Conservation (phyloP, 2,329 filamentous ascomycete genomes). For the Ophiobolus disseminans region DNA sequence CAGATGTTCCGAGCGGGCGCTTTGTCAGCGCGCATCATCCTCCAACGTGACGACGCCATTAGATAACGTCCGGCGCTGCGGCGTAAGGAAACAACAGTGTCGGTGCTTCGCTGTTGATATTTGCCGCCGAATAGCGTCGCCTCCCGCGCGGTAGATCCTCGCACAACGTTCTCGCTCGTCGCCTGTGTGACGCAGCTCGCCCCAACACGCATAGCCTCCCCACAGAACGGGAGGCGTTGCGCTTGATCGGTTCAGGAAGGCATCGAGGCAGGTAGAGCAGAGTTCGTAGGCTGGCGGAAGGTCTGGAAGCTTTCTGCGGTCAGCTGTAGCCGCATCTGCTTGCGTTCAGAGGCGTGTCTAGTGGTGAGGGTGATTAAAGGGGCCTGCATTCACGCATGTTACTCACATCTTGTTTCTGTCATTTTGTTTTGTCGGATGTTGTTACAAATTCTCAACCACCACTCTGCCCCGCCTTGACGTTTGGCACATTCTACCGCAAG, state of each 20-base stretch:
- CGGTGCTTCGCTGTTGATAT: too few relatives aligned
- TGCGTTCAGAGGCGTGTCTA: constrained; percentile 1
- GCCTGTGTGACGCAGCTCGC: background rate
- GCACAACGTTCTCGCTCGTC: background rate
- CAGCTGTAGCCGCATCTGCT: constrained; percentile 12
- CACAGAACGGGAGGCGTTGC: constrained; percentile 5
- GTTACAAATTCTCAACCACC: constrained; percentile 6
- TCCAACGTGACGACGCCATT: background rate
- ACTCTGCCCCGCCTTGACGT: constrained; percentile 19
- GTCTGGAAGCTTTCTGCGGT: constrained; percentile 15
- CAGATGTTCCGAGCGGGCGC: constrained; percentile 6
- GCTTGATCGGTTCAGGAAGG: constrained; percentile 3
- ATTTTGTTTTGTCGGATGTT: background rate
- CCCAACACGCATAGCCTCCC: background rate
- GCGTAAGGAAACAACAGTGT: too few relatives aligned
- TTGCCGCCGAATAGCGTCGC: background rate
- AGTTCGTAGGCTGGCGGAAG: constrained; percentile 3
- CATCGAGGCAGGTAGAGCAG: constrained; percentile 8
- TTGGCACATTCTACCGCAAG: background rate
- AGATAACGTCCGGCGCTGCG: too few relatives aligned
- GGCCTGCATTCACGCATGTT: constrained; percentile 9
- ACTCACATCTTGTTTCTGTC: background rate
- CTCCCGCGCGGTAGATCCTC: background rate
- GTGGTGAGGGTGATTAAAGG: constrained; percentile 12
- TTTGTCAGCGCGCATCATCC: constrained; percentile 5